Base-by-base conservation (phyloP, 2,329 filamentous ascomycete genomes). In the Colletotrichum lini region DNA sequence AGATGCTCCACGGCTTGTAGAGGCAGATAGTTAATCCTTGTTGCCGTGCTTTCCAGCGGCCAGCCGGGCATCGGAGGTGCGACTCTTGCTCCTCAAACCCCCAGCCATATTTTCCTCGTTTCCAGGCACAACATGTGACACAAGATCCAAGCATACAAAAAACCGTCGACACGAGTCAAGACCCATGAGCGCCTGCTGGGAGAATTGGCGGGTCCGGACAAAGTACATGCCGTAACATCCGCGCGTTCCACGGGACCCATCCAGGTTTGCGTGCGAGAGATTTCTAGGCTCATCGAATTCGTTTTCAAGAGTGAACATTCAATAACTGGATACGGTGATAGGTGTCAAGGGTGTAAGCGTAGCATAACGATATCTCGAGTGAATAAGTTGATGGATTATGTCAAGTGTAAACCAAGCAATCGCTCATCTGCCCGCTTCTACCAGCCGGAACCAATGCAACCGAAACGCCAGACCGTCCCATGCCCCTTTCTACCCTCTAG, bases 351-450 rank as follows among this genome's bases (percentile, higher is more conserved):
- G 4, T 12, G 7, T n/a, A 6, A 10, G 4, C n/a, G 3, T 23
- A 21, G 21, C 10, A 23, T 6, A 5, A 18, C 10, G 4, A n/a
- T 23, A 38, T 23, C 12, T 18, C 26, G 38, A 58, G 44, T 2
- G 26, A 3, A 44, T 9, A 45, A 59, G 15, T 15, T 18, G 47
- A 45, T 59, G 50, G 21, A 30, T 54, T 12, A 15, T 16, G 61
- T 18, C n/a, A n/a, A 30, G 16, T 50, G 6, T 30, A 40, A 35
- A 23, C 30, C 15, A 61, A 23, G 10, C 47, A 52, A 15, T 53
- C 50, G n/a, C 68, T 71, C 44, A 10, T 61, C 64, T 58, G 58
- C 23, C 40, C 64, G 26, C 61, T 62, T 62, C 23, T 38, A 30
- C 47, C 53, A 35, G 18, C 45, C 47, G 21, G 13, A 57, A 38